These are phyloP conservation scores for Claviceps digitariae DNA, from an alignment of 2,329 filamentous ascomycete genomes.

Conservation along the genomic window DNA sequence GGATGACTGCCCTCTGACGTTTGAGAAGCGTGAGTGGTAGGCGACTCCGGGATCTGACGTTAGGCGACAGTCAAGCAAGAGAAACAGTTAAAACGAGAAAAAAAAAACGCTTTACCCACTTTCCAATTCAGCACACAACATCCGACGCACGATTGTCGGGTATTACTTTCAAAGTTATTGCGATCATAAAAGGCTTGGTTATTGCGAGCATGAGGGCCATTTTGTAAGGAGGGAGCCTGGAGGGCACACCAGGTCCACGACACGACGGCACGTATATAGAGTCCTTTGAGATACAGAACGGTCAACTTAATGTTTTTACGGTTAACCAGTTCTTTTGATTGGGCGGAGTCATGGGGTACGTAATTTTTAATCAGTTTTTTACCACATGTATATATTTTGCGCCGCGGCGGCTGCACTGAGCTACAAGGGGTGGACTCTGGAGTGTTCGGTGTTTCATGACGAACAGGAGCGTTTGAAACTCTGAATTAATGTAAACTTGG, in stretches of 20 bases:
- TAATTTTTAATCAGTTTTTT: constrained; percentile 6
- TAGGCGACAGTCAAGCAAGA: background rate
- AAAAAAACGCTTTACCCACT: background rate
- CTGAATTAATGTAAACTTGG: background rate
- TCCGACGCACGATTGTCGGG: background rate
- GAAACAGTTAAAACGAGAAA: background rate
- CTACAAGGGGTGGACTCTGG: too few relatives aligned
- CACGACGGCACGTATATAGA: constrained; percentile 4
- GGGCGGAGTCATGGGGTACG: background rate
- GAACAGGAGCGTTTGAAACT: background rate
- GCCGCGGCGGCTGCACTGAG: background rate
- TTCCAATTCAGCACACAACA: background rate
- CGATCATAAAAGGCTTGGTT: background rate
- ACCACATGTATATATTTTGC: background rate
- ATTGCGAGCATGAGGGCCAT: background rate
- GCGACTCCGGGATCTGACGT: background rate
- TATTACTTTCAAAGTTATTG: background rate
- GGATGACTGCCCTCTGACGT: constrained; percentile 75
- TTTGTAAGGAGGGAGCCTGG: background rate
- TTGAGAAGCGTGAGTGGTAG: constrained; percentile 41
- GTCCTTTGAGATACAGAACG: background rate
- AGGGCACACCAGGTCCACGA: constrained; percentile 1
- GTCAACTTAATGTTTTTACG: background rate
- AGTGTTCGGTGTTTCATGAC: too few relatives aligned
- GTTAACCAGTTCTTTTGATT: background rate